Conservation (phyloP, 2,329 filamentous ascomycete genomes). For the Pseudogymnoascus sp. region DNA sequence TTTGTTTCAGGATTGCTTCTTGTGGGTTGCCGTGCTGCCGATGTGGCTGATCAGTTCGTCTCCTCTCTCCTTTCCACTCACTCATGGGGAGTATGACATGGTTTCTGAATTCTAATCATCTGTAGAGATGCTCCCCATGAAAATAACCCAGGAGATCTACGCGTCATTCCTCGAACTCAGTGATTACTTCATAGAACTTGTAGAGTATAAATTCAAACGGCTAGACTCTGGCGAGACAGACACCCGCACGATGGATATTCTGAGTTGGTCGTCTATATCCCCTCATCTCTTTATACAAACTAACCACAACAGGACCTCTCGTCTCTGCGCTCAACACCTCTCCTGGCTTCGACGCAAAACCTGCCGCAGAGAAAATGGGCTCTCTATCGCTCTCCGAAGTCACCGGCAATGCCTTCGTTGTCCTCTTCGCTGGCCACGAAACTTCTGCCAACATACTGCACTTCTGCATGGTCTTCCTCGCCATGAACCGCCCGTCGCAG, state of each 20-base stretch:
- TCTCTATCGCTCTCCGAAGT: conserved; percentile 18
- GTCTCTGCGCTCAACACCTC: conserved; percentile 12
- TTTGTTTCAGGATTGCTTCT: conserved; percentile 38
- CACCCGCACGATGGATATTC: conserved; percentile 20
- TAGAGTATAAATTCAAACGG: conserved; percentile 10
- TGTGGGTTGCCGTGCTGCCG: conserved; percentile 39
- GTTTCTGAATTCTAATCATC: neutral
- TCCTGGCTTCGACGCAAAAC: conserved; percentile 11
- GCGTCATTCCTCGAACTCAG: conserved; percentile 1
- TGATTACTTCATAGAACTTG: neutral
- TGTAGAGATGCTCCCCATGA: neutral
- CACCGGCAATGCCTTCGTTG: conserved; percentile 26
- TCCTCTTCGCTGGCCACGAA: conserved; percentile 28
- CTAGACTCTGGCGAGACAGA: conserved; percentile 18
- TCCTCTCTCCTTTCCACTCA: neutral
- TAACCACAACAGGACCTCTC: conserved; percentile 14
- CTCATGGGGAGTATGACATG: neutral
- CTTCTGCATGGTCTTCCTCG: conserved; percentile 24
- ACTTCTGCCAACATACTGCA: conserved; percentile 27
- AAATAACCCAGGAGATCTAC: neutral
- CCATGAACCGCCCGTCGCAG: conserved; percentile 17
- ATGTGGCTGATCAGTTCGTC: conserved; percentile 32
- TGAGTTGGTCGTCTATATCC: conserved; percentile 13
- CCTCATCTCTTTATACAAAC: neutral
- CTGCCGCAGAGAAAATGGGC: conserved; percentile 16